These are phyloP conservation scores for Sporisorium iseilematis-ciliati DNA, from an alignment of 1,284 basidiomycete species.

Conservation along the genomic window DNA sequence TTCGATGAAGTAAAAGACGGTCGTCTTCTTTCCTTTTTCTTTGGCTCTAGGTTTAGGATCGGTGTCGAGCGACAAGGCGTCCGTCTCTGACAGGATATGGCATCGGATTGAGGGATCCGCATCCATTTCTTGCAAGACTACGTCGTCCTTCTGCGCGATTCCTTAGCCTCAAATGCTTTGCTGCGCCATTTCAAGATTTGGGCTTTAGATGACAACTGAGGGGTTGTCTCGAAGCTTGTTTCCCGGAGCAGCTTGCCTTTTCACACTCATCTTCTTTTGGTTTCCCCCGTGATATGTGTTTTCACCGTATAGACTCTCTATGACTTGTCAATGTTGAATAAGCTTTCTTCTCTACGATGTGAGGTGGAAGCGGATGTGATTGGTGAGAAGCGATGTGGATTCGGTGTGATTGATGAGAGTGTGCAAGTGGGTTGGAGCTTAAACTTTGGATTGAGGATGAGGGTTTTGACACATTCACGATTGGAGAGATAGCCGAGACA, in stretches of 20 bases:
- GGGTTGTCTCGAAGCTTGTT: constrained; percentile 19
- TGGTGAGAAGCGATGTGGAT: not conserved
- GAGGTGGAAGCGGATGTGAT: not conserved
- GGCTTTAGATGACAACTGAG: constrained; percentile 28
- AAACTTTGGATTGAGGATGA: not conserved
- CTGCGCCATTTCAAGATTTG: not conserved
- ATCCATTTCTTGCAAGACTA: not conserved
- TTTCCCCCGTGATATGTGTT: constrained; percentile 1
- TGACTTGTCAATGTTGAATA: constrained; percentile 21
- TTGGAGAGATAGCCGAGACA: not conserved
- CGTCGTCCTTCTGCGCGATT: not conserved
- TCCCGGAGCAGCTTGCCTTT: not conserved
- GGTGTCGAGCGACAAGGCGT: constrained; percentile 1
- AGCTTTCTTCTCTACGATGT: not conserved
- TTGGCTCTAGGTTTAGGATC: not conserved
- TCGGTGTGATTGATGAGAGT: not conserved
- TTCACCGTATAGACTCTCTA: constrained; percentile 45
- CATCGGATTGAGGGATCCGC: constrained; percentile 45
- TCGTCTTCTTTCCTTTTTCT: not conserved
- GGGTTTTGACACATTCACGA: constrained; percentile 5
- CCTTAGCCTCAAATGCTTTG: not conserved
- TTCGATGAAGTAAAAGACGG: constrained; percentile 27
- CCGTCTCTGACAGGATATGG: not conserved
- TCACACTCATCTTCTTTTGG: constrained; percentile 6
- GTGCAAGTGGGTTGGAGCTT: too few species aligned